phyloP scores from a whole-genome alignment of 306 rosid species.

The Delonix regia region DNA sequence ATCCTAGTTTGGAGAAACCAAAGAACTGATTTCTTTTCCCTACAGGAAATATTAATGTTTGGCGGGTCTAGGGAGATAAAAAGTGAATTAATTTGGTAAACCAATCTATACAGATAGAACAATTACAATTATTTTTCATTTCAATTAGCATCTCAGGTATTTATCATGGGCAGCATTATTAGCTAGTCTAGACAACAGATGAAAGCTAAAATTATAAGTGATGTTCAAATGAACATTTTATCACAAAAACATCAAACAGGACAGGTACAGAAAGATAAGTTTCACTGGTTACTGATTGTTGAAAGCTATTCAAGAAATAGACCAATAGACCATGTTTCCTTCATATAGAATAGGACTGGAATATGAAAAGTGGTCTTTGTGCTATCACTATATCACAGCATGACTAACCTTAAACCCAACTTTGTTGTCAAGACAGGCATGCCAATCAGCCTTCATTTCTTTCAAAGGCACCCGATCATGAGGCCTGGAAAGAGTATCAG shows the following conservation, averaged over 20 bases:
- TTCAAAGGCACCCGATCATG: constrained; percentile 90
- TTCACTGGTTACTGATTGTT: background rate
- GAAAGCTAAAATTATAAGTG: background rate
- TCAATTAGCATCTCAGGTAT: constrained; percentile 15
- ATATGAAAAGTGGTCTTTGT: background rate
- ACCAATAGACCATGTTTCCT: constrained; percentile 11
- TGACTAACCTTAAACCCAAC: constrained; percentile 95
- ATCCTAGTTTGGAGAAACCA: background rate
- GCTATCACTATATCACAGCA: constrained; percentile 8
- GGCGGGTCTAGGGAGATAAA: constrained; percentile 17
- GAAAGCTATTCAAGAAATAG: constrained; percentile 21
- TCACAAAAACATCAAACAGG: constrained; percentile 3
- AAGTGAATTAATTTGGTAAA: constrained; percentile 10
- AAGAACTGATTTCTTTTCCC: background rate
- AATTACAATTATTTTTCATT: background rate
- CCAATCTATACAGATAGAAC: constrained; percentile 11
- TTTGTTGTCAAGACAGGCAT: constrained; percentile 87
- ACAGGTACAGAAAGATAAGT: background rate
- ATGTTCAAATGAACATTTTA: constrained; percentile 7
- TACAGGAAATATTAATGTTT: background rate
- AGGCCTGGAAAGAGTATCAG: constrained; percentile 58
- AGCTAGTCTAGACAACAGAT: too few species aligned
- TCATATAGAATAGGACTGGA: background rate
- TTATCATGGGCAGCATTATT: background rate
- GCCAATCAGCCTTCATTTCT: constrained; percentile 96